Percentiles rank a stretch among this genome's conserved stretches.
phyloP scores from a whole-genome alignment of 495 filamentous ascomycete species.

The Podospora comata region DNA sequence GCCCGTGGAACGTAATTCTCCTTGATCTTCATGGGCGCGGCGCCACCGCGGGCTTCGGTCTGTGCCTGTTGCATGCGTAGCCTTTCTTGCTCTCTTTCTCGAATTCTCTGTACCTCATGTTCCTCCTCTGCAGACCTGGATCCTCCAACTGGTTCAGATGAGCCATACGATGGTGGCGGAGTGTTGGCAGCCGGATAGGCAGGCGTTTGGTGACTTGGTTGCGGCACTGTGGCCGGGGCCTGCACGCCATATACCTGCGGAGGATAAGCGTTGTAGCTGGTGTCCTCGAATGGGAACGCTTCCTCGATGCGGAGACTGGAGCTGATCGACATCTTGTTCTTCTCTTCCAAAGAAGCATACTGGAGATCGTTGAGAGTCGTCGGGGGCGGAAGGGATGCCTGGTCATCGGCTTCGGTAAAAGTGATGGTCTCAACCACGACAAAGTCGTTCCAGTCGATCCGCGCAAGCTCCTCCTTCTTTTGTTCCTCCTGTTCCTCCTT shows the following conservation, averaged over 20 bases:
- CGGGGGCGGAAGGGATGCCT: conserved; percentile 80
- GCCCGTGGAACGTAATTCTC: conserved; percentile 88
- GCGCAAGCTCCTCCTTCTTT: conserved; percentile 77
- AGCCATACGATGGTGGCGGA: conserved; percentile 36
- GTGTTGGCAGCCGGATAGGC: conserved; percentile 36
- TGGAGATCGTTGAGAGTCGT: conserved; percentile 87
- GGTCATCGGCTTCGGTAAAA: conserved; percentile 86
- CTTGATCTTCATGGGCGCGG: conserved; percentile 86
- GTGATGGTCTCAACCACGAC: conserved; percentile 93
- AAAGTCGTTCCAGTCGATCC: conserved; percentile 98
- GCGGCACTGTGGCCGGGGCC: conserved; percentile 18
- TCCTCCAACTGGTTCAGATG: conserved; percentile 29
- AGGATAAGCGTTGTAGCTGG: conserved; percentile 37
- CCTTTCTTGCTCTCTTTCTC: conserved; percentile 65
- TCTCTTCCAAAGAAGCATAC: conserved; percentile 90
- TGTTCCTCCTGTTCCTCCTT: conserved; percentile 85
- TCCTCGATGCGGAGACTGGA: conserved; percentile 87
- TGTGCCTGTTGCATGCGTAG: conserved; percentile 73
- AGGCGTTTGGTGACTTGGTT: conserved; percentile 32
- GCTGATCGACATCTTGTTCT: conserved; percentile 79
- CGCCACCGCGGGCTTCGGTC: conserved; percentile 64
- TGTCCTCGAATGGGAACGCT: conserved; percentile 80
- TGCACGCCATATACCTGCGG: conserved; percentile 31
- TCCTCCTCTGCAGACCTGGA: conserved; percentile 47
- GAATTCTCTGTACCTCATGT: conserved; percentile 64